phyloP scores from a whole-genome alignment of 2,329 filamentous ascomycete species.

The Zymoseptoria ardabiliae region DNA sequence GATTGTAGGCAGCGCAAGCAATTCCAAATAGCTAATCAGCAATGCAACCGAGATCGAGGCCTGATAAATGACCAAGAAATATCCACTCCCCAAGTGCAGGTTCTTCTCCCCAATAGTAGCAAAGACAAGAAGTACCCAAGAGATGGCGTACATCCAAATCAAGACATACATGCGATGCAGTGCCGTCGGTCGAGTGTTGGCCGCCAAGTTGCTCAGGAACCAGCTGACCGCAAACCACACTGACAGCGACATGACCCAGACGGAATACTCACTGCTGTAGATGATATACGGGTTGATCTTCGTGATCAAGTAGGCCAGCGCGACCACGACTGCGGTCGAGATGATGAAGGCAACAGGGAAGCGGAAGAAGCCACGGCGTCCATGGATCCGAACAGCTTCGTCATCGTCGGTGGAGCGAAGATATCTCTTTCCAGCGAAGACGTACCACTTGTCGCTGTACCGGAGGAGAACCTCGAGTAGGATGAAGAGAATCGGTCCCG shows the following conservation, averaged over 20 bases:
- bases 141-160: conserved; percentile 73
- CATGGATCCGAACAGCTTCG: conserved; percentile 57
- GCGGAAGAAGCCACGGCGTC: conserved; percentile 75
- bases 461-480: conserved; percentile 61
- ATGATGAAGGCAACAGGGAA: conserved; percentile 69
- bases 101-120: conserved; percentile 71
- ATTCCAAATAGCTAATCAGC: conserved; percentile 71
- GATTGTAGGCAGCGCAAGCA: conserved; percentile 60
- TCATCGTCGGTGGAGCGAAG: conserved; percentile 53
- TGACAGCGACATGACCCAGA: conserved; percentile 78
- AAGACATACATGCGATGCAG: conserved; percentile 74
- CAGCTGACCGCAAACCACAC: conserved; percentile 75
- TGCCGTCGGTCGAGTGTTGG: conserved; percentile 75
- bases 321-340: conserved; percentile 61
- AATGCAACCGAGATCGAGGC: conserved; percentile 66
- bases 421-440: conserved; percentile 63
- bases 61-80: conserved; percentile 75
- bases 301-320: conserved; percentile 64
- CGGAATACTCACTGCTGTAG: conserved; percentile 81
- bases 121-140: conserved; percentile 65
- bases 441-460: conserved; percentile 75
- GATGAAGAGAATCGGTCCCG: conserved; percentile 66
- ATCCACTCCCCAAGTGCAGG: conserved; percentile 65
- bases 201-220: conserved; percentile 72
- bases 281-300: conserved; percentile 85